A percentile compares a stretch with the other conserved stretches of the same genome.
phyloP scores from a whole-genome alignment of 441 rosid species.

The Flueggea neowawraea region DNA sequence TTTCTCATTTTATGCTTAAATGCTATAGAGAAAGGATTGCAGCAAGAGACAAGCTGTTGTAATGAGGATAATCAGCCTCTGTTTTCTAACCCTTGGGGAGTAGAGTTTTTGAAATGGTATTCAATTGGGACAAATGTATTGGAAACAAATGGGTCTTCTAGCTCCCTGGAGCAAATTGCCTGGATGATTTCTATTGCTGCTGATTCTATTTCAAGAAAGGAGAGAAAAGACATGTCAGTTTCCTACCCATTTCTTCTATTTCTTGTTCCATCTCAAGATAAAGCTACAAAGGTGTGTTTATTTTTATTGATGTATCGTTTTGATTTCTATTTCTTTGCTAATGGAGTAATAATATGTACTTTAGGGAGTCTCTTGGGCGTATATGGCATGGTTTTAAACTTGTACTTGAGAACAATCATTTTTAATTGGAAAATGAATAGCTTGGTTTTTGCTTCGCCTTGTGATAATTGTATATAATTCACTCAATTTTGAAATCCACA shows the following conservation, averaged over 20 bases:
- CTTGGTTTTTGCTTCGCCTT: too few species aligned
- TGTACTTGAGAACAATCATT: too few species aligned
- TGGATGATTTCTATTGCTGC: slow-evolving; percentile 81
- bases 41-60: slow-evolving; percentile 22
- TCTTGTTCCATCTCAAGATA: slow-evolving; percentile 77
- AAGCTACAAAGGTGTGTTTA: slow-evolving; percentile 65
- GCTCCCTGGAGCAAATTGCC: slow-evolving; percentile 63
- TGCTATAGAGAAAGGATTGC: slow-evolving; percentile 51
- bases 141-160: slow-evolving; percentile 63
- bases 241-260: slow-evolving; percentile 68
- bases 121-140: slow-evolving; percentile 49
- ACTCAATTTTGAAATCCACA: too few species aligned
- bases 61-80: slow-evolving; percentile 38
- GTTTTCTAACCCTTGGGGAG: slow-evolving; percentile 69
- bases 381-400: too few species aligned
- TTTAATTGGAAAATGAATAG: too few species aligned
- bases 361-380: too few species aligned
- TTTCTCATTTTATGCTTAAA: slow-evolving; percentile 57
- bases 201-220: slow-evolving; percentile 66
- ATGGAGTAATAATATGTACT: neutral
- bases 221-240: slow-evolving; percentile 50
- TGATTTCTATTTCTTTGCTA: neutral
- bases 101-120: slow-evolving; percentile 73
- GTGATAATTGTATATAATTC: too few species aligned
- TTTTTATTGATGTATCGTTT: neutral